phyloP scores from a whole-genome alignment of 1,284 basidiomycete species.

The Cryptococcus sp. region DNA sequence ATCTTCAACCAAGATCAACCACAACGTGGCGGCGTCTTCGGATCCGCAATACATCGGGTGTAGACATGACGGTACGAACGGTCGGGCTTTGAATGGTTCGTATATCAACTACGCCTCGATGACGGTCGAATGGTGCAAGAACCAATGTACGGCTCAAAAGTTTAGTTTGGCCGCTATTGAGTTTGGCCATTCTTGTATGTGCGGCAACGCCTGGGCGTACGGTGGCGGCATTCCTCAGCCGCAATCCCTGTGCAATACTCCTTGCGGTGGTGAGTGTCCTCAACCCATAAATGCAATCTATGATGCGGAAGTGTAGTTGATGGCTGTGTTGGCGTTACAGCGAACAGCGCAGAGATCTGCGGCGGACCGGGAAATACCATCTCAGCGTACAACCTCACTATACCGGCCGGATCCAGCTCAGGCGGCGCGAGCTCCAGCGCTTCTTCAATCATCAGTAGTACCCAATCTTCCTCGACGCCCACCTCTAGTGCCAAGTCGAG shows the following conservation, averaged over 20 bases:
- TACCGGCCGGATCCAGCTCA: conserved; percentile 8
- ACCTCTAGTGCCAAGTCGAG: neutral
- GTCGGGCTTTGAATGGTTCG: conserved; percentile 14
- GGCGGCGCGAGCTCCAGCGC: neutral
- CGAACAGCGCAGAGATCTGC: conserved; percentile 13
- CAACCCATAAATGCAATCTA: neutral
- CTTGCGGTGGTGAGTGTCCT: conserved; percentile 12
- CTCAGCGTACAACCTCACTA: conserved; percentile 13
- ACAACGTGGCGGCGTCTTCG: neutral
- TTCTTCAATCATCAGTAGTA: conserved; percentile 9
- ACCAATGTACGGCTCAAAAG: conserved; percentile 17
- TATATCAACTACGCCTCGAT: conserved; percentile 19
- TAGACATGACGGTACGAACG: conserved; percentile 14
- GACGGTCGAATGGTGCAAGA: conserved; percentile 23
- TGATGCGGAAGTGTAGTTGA: neutral
- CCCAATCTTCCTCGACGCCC: conserved; percentile 1
- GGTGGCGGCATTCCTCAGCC: conserved; percentile 12
- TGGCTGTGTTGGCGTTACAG: neutral
- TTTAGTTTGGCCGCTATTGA: conserved; percentile 16
- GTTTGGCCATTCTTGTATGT: conserved; percentile 12
- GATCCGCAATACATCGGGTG: conserved; percentile 23
- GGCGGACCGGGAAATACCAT: conserved; percentile 10
- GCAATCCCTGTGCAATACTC: conserved; percentile 14
- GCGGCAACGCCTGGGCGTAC: conserved; percentile 11
- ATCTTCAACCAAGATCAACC: conserved; percentile 6